Conservation (phyloP, 1,284 basidiomycete species). For the Cutaneotrichosporon cutaneum region DNA sequence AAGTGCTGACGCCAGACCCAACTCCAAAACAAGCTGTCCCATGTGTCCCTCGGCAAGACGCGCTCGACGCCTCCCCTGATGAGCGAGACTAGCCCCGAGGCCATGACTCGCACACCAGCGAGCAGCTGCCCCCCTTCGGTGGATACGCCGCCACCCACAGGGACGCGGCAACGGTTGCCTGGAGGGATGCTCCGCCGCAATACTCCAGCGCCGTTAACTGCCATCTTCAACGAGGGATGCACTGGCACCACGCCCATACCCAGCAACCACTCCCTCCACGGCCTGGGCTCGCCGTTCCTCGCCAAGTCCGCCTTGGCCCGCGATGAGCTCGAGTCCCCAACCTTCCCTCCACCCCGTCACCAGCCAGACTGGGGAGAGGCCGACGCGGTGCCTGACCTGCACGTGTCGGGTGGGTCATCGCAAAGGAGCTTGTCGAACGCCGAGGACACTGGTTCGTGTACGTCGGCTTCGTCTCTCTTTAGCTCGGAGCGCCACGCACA, state of each 20-base stretch:
- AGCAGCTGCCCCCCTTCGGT: conserved; percentile 18
- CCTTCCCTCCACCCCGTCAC: conserved; percentile 5
- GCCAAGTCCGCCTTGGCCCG: conserved; percentile 19
- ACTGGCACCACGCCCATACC: conserved; percentile 42
- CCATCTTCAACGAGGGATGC: conserved; percentile 19
- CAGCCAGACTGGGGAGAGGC: conserved; percentile 13
- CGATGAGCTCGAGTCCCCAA: conserved; percentile 6
- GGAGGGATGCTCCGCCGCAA: conserved; percentile 9
- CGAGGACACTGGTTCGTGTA: conserved; percentile 40
- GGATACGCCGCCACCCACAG: conserved; percentile 8
- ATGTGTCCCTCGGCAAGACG: conserved; percentile 36
- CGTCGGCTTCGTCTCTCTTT: conserved; percentile 37
- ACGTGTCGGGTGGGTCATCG: background rate
- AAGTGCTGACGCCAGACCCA: conserved; percentile 18
- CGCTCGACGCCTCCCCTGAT: conserved; percentile 28
- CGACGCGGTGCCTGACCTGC: conserved; percentile 10
- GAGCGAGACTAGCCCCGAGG: conserved; percentile 12
- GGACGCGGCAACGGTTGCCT: conserved; percentile 17
- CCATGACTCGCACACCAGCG: conserved; percentile 12
- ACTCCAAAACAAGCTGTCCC: conserved; percentile 44
- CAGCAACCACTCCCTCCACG: conserved; percentile 30
- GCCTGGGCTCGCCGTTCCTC: conserved; percentile 43
- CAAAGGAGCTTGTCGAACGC: conserved; percentile 26
- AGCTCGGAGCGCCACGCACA: conserved; percentile 33
- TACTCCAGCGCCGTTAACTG: conserved; percentile 16